Evolutionary conservation across 345 rosid genomes (phyloP), one percentile per base, ranked within the genome.

Genomic region (Citrus inodora): DNA sequence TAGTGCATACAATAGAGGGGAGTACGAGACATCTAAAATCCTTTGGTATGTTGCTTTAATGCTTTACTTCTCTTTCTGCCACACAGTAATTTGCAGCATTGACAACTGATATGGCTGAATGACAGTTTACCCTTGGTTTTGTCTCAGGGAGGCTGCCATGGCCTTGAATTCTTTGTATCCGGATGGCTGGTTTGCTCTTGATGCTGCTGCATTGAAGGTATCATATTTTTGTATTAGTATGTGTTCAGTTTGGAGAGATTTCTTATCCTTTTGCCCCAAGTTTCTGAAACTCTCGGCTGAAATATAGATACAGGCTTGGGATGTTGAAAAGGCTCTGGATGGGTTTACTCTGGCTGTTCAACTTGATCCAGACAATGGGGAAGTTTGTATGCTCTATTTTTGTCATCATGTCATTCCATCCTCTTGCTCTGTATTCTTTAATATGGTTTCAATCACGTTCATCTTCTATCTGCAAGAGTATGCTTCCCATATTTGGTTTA

Each of bases 141-240:
- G 14, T 58, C 63, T n/a, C 78, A 95, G 99, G 99, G 98, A 91
- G 82, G 87, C 97, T 79, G 99, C 98, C 55, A 88, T 95, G 99
- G 88, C 94, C 65, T 70, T 93, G 82, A 95, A 95, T 88, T 93
- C 99, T 22, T 86, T 95, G 80, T 93, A 89, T 85, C 91, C 90
- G n/a, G 93, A 92, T 87, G 99, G 99, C 76, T 95, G 99, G 97
- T 95, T 91, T 92, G 97, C 95, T 62, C 92, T 95, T 75, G 99
- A 97, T 72, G 84, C 95, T 85, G 98, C 99, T 86, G 98, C 99
- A 28, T 81, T 95, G 84, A 96, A 94, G 98, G 99, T 95, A 71
- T 68, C 74, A 32, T 53, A 46, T 74, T 37, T 74, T 30, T 58
- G 70, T 64, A 67, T 70, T 40, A 51, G 72, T 51, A 83, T 63